These are phyloP conservation scores for Kalaharituber pfeilii DNA, from an alignment of 2,329 filamentous ascomycete species.

Conservation along the genomic window DNA sequence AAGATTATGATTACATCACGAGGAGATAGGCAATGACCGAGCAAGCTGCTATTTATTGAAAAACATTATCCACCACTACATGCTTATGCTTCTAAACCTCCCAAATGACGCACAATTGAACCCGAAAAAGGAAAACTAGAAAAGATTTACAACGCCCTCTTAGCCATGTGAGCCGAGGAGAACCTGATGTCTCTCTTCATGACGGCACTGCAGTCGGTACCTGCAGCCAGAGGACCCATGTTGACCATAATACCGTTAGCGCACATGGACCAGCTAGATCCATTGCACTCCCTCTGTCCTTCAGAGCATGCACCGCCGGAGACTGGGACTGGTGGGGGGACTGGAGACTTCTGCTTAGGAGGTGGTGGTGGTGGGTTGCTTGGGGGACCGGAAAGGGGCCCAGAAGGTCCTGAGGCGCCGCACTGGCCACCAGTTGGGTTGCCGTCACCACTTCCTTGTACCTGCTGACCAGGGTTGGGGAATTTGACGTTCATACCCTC, in stretches of 20 bases:
- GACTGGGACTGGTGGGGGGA: background rate
- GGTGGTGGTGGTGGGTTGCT: background rate
- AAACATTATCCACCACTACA: no score
- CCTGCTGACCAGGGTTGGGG: constrained; percentile 45
- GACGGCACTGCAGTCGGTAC: constrained; percentile 1
- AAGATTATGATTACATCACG: no score
- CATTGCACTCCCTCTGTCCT: background rate
- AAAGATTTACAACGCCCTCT: background rate
- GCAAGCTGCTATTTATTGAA: no score
- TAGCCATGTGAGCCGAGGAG: background rate
- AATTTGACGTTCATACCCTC: constrained; percentile 43
- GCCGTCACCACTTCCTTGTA: constrained; percentile 24
- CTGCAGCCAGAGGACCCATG: background rate
- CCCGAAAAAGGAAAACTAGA: no score
- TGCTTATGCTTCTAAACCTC: no score
- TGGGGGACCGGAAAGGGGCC: constrained; percentile 8
- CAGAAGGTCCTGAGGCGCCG: constrained; percentile 25
- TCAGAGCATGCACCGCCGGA: background rate
- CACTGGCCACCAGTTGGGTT: constrained; percentile 12
- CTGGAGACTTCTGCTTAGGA: background rate
- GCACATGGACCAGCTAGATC: background rate
- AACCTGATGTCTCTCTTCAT: background rate
- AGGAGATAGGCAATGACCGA: no score
- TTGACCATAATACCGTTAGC: background rate
- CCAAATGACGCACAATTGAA: no score